phyloP scores from a whole-genome alignment of 1,284 basidiomycete species.

The Rhodotorula sp. region DNA sequence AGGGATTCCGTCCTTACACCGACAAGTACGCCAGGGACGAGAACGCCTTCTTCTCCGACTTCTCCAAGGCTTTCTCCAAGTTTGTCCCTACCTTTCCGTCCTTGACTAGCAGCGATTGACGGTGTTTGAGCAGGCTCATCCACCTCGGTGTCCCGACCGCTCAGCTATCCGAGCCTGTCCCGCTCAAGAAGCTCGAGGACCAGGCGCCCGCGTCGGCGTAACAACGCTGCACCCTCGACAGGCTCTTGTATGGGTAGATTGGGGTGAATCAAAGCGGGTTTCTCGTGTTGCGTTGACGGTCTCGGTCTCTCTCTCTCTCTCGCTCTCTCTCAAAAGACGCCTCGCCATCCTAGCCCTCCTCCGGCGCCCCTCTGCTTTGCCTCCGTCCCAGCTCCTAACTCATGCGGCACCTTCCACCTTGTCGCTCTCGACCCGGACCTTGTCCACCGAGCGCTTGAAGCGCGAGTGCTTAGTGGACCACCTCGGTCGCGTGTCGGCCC shows the following conservation, averaged over 20 bases:
- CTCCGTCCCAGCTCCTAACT: too few species aligned
- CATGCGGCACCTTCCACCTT: neutral
- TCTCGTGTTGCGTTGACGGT: too few species aligned
- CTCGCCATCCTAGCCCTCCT: neutral
- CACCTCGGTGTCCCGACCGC: conserved; percentile 82
- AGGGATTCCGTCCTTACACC: conserved; percentile 80
- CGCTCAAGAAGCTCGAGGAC: conserved; percentile 32
- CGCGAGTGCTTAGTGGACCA: neutral
- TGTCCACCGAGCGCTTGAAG: neutral
- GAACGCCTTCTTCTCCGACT: conserved; percentile 86
- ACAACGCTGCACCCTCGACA: neutral
- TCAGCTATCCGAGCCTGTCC: conserved; percentile 59
- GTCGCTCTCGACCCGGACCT: too few species aligned
- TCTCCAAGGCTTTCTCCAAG: conserved; percentile 69
- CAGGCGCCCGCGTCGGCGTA: conserved; percentile 15
- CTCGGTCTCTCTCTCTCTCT: too few species aligned
- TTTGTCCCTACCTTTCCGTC: neutral
- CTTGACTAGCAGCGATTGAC: neutral
- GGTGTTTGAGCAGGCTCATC: conserved; percentile 56
- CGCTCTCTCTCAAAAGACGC: neutral
- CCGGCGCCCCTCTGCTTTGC: neutral
- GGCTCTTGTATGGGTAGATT: too few species aligned
- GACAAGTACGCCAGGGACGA: conserved; percentile 76
- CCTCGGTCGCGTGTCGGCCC: neutral
- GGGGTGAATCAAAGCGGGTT: too few species aligned